Evolutionary conservation across 2,329 filamentous ascomycete species (phyloP).

Genomic region (Botrytis cinerea): DNA sequence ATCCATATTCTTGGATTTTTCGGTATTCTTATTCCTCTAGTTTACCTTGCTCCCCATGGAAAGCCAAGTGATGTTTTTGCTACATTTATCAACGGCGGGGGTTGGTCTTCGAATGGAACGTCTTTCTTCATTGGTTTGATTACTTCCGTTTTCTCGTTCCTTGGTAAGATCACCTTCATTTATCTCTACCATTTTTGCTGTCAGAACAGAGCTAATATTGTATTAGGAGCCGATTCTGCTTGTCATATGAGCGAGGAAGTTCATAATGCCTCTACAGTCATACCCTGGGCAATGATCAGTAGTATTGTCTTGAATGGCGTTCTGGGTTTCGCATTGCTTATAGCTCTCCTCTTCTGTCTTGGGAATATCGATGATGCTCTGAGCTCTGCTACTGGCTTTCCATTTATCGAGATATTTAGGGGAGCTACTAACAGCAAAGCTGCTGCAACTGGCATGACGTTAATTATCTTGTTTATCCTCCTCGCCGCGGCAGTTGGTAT

Average conservation of each 20-base stretch:
- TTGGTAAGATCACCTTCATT: conserved; percentile 15
- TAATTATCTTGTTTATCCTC: conserved; percentile 45
- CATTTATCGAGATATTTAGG: conserved; percentile 55
- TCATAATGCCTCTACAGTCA: conserved; percentile 20
- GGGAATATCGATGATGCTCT: conserved; percentile 44
- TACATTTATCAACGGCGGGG: conserved; percentile 39
- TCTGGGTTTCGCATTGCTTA: conserved; percentile 46
- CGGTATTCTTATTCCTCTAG: conserved; percentile 46
- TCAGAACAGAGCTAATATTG: not conserved
- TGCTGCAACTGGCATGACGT: conserved; percentile 51
- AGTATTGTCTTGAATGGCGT: conserved; percentile 50
- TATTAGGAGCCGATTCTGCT: conserved; percentile 20
- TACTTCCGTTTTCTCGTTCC: conserved; percentile 21
- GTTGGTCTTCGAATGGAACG: conserved; percentile 40
- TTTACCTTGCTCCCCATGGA: conserved; percentile 33
- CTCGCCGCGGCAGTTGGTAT: conserved; percentile 44
- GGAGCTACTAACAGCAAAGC: conserved; percentile 48
- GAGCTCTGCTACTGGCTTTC: conserved; percentile 44
- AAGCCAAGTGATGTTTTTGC: conserved; percentile 37
- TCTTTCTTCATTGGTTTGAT: conserved; percentile 43
- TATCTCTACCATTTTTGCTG: not conserved
- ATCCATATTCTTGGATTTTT: conserved; percentile 50
- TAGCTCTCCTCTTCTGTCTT: conserved; percentile 43
- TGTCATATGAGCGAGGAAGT: conserved; percentile 27
- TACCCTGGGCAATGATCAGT: conserved; percentile 44